Evolutionary conservation across 2,329 filamentous ascomycete species (phyloP), one percentile per base, ranked within the genome.

Genomic region (Keithomyces neogunnii): DNA sequence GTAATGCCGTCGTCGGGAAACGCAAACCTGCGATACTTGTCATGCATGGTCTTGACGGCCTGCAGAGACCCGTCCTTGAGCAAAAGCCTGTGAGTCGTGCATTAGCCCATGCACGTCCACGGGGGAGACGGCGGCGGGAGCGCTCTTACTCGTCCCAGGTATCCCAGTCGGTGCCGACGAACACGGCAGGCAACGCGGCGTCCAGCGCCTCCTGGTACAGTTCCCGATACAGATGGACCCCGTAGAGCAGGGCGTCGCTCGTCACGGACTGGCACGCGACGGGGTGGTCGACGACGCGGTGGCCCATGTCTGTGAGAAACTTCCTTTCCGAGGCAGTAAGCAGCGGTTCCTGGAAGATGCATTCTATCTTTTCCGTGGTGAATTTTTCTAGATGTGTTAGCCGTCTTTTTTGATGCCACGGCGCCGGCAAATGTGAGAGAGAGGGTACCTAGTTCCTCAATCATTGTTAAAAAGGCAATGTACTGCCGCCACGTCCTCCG

Each of bases 221-320:
- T 38, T 66, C 70, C 28, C 68, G 70, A 51, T 82, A 81, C 52
- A 83, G 72, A 48, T 86, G 84, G 0, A 86, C 73, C 1, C 80
- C 83, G 56, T 79, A 88, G 2, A 85, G 69, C 1, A 88, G 61
- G 0, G 79, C 76, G 0, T 66, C 59, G 0, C 60, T 46, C 13
- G 73, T 69, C 8, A 87, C 69, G 5, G 72, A 57, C 0, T 72
- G 62, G 56, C 80, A 83, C 0, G 73, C 83, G 0, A 51, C 60
- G 0, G 85, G 84, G 2, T 76, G 69, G 1, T 76, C 68, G 3
- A 78, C 68, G 3, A 77, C 69, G 2, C 65, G 50, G 48, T 80
- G 78, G n/a, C 80, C 78, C 0, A 84, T 73, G 28, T 71, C 67
- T 52, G 70, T 61, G 31, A 85, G 73, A 56, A 83, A 85, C 0